phyloP scores from a whole-genome alignment of 2,329 filamentous ascomycete genomes.

The Paraphaeosphaeria minitans region DNA sequence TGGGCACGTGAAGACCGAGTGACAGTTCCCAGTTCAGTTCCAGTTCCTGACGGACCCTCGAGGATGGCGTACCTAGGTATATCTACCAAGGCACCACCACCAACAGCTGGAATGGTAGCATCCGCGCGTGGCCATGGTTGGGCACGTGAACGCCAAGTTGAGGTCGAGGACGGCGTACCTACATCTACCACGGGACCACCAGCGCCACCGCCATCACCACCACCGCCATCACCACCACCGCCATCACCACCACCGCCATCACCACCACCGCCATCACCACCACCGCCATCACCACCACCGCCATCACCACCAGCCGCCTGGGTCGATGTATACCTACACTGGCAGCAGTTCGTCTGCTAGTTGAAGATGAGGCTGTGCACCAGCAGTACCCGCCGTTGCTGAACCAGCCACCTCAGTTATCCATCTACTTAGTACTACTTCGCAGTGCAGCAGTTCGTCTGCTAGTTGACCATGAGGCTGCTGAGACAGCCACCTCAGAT shows the following conservation, averaged over 20 bases:
- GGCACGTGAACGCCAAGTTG: too few relatives aligned
- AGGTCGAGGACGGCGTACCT: neutral
- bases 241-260: too few relatives aligned
- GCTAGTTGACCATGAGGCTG: neutral
- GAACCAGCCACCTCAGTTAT: too few relatives aligned
- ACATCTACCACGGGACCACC: neutral
- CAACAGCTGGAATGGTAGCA: neutral
- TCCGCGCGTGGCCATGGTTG: neutral
- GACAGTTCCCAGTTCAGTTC: too few relatives aligned
- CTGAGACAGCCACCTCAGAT: too few relatives aligned
- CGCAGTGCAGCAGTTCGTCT: neutral
- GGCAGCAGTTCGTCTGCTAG: neutral
- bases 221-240: too few relatives aligned
- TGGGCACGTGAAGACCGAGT: conserved; percentile 2
- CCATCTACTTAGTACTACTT: too few relatives aligned
- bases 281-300: too few relatives aligned
- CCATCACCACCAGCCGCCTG: neutral
- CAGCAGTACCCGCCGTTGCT: too few relatives aligned
- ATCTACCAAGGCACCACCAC: neutral
- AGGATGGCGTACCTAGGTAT: neutral
- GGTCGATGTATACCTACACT: neutral
- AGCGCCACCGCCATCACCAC: too few relatives aligned
- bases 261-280: too few relatives aligned
- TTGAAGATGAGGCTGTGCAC: neutral
- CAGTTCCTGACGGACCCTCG: neutral